Conservation (phyloP, 495 filamentous ascomycete genomes). For the Lichina pygmaea region DNA sequence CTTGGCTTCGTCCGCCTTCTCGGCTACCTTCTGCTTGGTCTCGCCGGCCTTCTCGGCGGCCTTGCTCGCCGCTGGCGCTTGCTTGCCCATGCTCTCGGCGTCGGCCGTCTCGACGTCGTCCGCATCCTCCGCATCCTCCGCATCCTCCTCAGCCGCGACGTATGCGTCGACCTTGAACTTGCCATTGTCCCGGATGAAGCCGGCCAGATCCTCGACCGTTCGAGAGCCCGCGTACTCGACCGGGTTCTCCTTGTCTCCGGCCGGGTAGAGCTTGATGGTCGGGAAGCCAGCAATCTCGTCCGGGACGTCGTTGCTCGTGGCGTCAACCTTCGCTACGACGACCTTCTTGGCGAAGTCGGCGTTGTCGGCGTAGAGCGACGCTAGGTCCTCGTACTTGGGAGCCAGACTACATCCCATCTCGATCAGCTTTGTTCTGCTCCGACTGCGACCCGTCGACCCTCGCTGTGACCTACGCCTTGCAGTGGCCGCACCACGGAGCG, state of each 20-base stretch:
- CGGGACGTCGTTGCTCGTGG: constrained; percentile 86
- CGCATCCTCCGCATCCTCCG: constrained; percentile 20
- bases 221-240: constrained; percentile 73
- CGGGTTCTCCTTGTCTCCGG: constrained; percentile 61
- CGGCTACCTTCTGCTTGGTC: constrained; percentile 1
- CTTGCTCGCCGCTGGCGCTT: constrained; percentile 20
- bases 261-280: constrained; percentile 95
- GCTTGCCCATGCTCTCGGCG: constrained; percentile 16
- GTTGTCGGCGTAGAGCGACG: constrained; percentile 41
- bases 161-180: constrained; percentile 51
- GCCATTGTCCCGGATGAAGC: constrained; percentile 87
- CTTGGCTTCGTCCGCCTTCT: not conserved
- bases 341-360: constrained; percentile 56
- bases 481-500: constrained; percentile 98
- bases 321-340: constrained; percentile 91
- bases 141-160: constrained; percentile 20
- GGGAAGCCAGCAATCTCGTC: constrained; percentile 96
- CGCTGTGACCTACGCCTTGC: constrained; percentile 77
- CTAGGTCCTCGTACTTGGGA: constrained; percentile 63
- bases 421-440: constrained; percentile 5
- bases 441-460: constrained; percentile 10
- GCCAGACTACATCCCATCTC: constrained; percentile 19
- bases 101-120: constrained; percentile 14
- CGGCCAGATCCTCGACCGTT: constrained; percentile 77
- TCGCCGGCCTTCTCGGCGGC: constrained; percentile 5